Percentiles rank a stretch among this genome's conserved stretches.
Conservation (phyloP, 163 green algal species). For the Scenedesmus sp. region DNA sequence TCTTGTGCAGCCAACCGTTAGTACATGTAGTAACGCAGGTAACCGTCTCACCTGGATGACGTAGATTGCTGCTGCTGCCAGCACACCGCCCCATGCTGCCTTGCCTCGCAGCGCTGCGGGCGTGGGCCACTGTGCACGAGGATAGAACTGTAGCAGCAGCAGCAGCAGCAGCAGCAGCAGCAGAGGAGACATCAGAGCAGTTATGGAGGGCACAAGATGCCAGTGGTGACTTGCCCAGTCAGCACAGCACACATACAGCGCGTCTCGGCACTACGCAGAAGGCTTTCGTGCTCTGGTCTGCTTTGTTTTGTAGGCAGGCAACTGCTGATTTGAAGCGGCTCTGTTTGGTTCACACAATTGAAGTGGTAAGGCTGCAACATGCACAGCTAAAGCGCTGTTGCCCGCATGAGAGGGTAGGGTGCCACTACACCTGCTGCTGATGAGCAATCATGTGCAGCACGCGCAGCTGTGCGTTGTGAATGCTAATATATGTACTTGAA, state of each 20-base stretch:
- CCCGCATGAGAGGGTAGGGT: background rate
- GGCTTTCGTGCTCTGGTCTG: too few relatives aligned
- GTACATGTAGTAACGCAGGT: too few relatives aligned
- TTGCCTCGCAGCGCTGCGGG: background rate
- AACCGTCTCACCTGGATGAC: conserved; percentile 20
- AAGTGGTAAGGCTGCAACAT: background rate
- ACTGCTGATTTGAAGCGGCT: too few relatives aligned
- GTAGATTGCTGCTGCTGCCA: conserved; percentile 4
- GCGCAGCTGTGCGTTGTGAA: background rate
- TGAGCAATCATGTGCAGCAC: background rate
- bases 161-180: background rate
- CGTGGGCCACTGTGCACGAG: conserved; percentile 33
- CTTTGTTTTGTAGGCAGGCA: too few relatives aligned
- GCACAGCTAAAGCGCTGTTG: background rate
- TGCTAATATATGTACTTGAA: background rate
- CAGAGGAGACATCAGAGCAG: background rate
- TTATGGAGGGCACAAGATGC: too few relatives aligned
- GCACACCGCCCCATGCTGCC: conserved; percentile 17
- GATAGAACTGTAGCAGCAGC: conserved; percentile 20
- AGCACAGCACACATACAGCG: too few relatives aligned
- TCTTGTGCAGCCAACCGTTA: too few relatives aligned
- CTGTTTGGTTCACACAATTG: background rate
- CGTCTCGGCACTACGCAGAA: too few relatives aligned
- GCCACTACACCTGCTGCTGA: background rate
- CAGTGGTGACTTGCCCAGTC: too few relatives aligned